Evolutionary conservation across 352 stramenopile genomes (phyloP).

Genomic region (Globisporangium spiculum): DNA sequence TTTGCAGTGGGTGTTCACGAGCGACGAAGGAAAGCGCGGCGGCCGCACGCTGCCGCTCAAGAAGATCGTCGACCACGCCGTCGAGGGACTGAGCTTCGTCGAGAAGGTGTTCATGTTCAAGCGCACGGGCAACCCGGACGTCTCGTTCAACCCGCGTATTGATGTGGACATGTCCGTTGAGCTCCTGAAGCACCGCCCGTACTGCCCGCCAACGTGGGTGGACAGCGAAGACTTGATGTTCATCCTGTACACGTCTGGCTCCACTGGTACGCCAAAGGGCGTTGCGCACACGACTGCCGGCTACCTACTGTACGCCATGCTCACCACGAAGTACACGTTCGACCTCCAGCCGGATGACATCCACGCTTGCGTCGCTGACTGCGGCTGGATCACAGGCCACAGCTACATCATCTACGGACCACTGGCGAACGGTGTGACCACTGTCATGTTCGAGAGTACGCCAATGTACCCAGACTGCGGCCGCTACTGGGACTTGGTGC

Average conservation of each 20-base stretch:
- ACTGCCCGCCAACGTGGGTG: constrained; percentile 95
- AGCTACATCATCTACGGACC: constrained; percentile 97
- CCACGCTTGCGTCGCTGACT: constrained; percentile 94
- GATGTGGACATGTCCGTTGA: constrained; percentile 95
- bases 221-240: constrained; percentile 96
- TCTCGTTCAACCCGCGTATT: constrained; percentile 71
- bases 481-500: constrained; percentile 96
- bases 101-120: constrained; percentile 96
- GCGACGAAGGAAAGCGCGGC: constrained; percentile 92
- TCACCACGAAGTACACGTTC: constrained; percentile 94
- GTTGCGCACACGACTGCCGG: constrained; percentile 95
- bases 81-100: constrained; percentile 88
- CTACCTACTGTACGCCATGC: constrained; percentile 93
- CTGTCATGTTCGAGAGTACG: constrained; percentile 98
- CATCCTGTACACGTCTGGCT: constrained; percentile 98
- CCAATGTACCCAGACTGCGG: constrained; percentile 95
- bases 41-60: constrained; percentile 94
- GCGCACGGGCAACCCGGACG: constrained; percentile 68
- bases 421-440: constrained; percentile 95
- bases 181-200: constrained; percentile 87
- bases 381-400: constrained; percentile 97
- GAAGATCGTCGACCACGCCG: constrained; percentile 93
- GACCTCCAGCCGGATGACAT: constrained; percentile 93
- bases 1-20: constrained; percentile 90
- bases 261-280: constrained; percentile 94